Percentiles rank a stretch among this genome's conserved stretches.
phyloP scores from a whole-genome alignment of 768 basidiomycete genomes.

The Lactarius akahatsu region DNA sequence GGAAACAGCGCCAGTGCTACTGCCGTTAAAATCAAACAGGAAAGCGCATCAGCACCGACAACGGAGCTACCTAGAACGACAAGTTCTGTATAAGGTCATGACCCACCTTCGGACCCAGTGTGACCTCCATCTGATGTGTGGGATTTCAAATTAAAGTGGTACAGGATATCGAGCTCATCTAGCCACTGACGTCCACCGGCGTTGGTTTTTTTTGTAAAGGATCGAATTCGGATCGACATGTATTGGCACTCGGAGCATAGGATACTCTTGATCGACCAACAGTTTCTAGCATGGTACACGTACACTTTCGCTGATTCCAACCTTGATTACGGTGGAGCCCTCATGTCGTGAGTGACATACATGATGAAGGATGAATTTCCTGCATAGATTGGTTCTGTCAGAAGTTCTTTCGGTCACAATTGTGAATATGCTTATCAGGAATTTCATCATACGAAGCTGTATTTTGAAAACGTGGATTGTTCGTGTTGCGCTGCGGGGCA shows the following conservation, averaged over 20 bases:
- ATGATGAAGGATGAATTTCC: too few relatives aligned
- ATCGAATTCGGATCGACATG: neutral
- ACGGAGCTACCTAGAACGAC: constrained; percentile 9
- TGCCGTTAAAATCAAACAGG: constrained; percentile 24
- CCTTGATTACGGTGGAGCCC: too few relatives aligned
- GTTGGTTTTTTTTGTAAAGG: neutral
- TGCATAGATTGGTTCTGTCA: too few relatives aligned
- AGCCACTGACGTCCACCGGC: too few relatives aligned
- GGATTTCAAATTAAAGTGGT: too few relatives aligned
- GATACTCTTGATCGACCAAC: neutral
- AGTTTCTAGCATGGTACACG: too few relatives aligned
- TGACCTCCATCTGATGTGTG: neutral
- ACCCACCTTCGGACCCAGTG: neutral
- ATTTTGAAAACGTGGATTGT: neutral
- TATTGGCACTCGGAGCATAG: neutral
- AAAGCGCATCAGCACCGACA: constrained; percentile 4
- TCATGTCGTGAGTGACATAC: too few relatives aligned
- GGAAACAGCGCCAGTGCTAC: constrained; percentile 62
- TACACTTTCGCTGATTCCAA: too few relatives aligned
- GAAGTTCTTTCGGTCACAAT: too few relatives aligned
- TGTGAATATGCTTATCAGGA: too few relatives aligned
- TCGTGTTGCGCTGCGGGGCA: neutral
- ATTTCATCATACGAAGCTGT: too few relatives aligned
- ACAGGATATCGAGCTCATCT: too few relatives aligned
- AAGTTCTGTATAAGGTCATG: neutral